phyloP scores from a whole-genome alignment of 495 filamentous ascomycete species.

The Annulohypoxylon moriforme region DNA sequence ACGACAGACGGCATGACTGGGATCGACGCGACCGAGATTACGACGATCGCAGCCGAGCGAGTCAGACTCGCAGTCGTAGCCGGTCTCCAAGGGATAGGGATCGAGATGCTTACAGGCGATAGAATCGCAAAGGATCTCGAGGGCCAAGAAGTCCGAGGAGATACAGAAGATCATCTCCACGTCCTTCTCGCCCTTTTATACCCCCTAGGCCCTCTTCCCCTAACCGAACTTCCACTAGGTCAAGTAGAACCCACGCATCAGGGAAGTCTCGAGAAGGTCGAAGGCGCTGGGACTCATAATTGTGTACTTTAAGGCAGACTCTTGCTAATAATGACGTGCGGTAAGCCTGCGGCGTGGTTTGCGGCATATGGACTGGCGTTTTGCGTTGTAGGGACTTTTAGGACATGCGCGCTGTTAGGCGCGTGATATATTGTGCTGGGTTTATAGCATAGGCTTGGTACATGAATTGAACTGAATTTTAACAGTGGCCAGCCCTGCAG shows the following conservation, averaged over 20 bases:
- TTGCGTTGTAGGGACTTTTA: neutral
- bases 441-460: neutral
- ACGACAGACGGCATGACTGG: slow-evolving; percentile 49
- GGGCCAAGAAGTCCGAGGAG: neutral
- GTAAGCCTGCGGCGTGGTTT: slow-evolving; percentile 5
- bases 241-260: neutral
- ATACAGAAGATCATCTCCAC: neutral
- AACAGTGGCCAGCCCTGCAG: neutral
- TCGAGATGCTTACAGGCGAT: slow-evolving; percentile 57
- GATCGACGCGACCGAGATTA: slow-evolving; percentile 58
- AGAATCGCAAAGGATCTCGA: slow-evolving; percentile 31
- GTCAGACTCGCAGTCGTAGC: slow-evolving; percentile 62
- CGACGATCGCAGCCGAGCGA: slow-evolving; percentile 59
- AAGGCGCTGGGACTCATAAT: neutral
- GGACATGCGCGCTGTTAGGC: neutral
- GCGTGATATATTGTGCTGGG: slow-evolving; percentile 3
- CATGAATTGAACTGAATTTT: slow-evolving; percentile 9
- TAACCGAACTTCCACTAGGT: neutral
- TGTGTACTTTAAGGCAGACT: neutral
- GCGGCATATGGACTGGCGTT: slow-evolving; percentile 23
- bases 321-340: slow-evolving; percentile 10
- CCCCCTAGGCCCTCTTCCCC: neutral
- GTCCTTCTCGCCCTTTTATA: neutral
- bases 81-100: slow-evolving; percentile 62
- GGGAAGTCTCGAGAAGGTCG: neutral